Evolutionary conservation across 495 filamentous ascomycete genomes (phyloP), one percentile per base, ranked within the genome.

Genomic region (Massariosphaeria phaeospora): DNA sequence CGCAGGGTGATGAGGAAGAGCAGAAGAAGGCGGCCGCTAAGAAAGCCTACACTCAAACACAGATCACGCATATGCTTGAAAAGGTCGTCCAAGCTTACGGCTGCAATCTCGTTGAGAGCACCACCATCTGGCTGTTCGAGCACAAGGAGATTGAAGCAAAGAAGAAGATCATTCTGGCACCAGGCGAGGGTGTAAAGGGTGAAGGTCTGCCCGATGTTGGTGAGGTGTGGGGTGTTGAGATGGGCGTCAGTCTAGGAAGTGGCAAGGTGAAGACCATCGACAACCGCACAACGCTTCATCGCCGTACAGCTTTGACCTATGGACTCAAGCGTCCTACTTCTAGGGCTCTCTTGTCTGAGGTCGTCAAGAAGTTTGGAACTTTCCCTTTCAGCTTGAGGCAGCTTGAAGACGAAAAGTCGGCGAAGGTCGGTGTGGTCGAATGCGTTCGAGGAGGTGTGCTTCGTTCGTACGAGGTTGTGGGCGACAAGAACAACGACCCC

Each of bases 361-460:
- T 95, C 50, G 83, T 91, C 61, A 91, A 88, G 81, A 97, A 91
- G 75, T 97, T 97, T 71, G 90, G 91, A 57, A 86, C 81, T 41
- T 98, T 98, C 79, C 94, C 93, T 57, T 98, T 98, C 82, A 93
- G 89, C 71, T 76, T 98, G 74, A 81, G 93, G 68, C 93, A 98
- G 75, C 82, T 98, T 42, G 91, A 96, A 42, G 94, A 97, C 66
- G 94, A 97, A 79, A 82, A 91, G 64, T 85, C 89, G 55, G 94
- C 89, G 56, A 98, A 98, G 80, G 85, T 94, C 53, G 93, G 93
- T 63, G 86, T 96, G 48, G 81, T 96, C 39, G 93, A 97, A 74
- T 96, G 91, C 72, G 91, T 95, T 46, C 86, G 93, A 53, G 79
- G 81, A 55, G 88, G 89, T 67, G 88, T 97, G 33, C 74, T 98